These are phyloP conservation scores for Pisolithus orientalis DNA, from an alignment of 768 basidiomycete genomes.

Conservation along the genomic window DNA sequence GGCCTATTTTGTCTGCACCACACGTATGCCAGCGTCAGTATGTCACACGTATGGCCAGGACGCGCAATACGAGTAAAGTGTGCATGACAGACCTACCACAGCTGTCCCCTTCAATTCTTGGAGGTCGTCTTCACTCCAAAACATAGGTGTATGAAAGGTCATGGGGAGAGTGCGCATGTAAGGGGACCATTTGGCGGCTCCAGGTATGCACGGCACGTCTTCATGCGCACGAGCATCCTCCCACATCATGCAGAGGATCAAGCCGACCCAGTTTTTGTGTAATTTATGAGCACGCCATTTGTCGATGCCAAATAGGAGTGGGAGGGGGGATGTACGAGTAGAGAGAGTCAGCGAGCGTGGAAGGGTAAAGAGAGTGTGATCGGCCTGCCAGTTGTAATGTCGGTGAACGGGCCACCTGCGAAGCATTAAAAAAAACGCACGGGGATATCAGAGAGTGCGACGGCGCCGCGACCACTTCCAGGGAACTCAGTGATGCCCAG, in stretches of 20 bases:
- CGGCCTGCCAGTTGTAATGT: conserved; percentile 42
- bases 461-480: conserved; percentile 63
- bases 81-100: conserved; percentile 64
- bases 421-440: conserved; percentile 32
- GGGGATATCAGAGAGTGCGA: conserved; percentile 69
- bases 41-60: neutral
- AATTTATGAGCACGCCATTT: conserved; percentile 61
- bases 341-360: conserved; percentile 77
- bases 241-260: conserved; percentile 97
- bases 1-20: conserved; percentile 75
- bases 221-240: conserved; percentile 63
- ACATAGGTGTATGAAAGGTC: conserved; percentile 87
- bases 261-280: conserved; percentile 72
- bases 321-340: conserved; percentile 66
- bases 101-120: conserved; percentile 73
- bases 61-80: neutral
- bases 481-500: conserved; percentile 43
- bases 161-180: conserved; percentile 48
- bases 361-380: conserved; percentile 71
- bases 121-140: conserved; percentile 77
- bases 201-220: conserved; percentile 41
- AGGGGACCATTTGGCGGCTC: conserved; percentile 13
- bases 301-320: conserved; percentile 47
- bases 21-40: neutral
- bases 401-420: no score